phyloP scores from a whole-genome alignment of 2,329 filamentous ascomycete genomes.

The Aspergillus sp. region DNA sequence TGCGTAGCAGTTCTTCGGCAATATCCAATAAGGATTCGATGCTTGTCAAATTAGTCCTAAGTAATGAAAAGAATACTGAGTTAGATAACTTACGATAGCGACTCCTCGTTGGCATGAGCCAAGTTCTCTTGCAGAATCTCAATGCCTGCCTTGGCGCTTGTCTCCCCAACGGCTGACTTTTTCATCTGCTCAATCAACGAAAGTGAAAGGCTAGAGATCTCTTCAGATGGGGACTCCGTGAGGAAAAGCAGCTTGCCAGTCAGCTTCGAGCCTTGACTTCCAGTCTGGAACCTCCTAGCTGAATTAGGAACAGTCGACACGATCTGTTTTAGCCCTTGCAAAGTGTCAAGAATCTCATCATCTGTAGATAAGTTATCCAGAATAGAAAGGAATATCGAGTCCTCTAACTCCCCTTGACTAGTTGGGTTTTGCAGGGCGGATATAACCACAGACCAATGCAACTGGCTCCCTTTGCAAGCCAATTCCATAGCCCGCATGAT shows the following conservation, averaged over 20 bases:
- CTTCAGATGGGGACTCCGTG: slow-evolving; percentile 53
- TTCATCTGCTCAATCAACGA: slow-evolving; percentile 35
- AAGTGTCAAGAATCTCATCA: slow-evolving; percentile 32
- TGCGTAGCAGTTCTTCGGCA: slow-evolving; percentile 49
- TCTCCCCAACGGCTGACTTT: slow-evolving; percentile 36
- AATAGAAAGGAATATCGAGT: slow-evolving; percentile 38
- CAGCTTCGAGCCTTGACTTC: slow-evolving; percentile 49
- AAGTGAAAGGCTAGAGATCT: slow-evolving; percentile 45
- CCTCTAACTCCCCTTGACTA: slow-evolving; percentile 31
- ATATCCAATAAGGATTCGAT: slow-evolving; percentile 58
- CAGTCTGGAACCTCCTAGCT: slow-evolving; percentile 45
- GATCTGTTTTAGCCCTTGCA: slow-evolving; percentile 49
- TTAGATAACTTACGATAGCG: slow-evolving; percentile 43
- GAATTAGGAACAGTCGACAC: slow-evolving; percentile 40
- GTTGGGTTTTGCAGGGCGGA: slow-evolving; percentile 40
- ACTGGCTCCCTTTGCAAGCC: slow-evolving; percentile 36
- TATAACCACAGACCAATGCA: slow-evolving; percentile 40
- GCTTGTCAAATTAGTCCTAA: slow-evolving; percentile 38
- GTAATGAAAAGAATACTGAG: neutral
- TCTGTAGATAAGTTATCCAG: slow-evolving; percentile 44
- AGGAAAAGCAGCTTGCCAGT: slow-evolving; percentile 54
- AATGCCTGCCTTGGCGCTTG: slow-evolving; percentile 48
- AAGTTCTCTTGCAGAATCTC: slow-evolving; percentile 55
- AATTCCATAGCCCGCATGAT: slow-evolving; percentile 36
- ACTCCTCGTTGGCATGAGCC: slow-evolving; percentile 42